Evolutionary conservation across 2,329 filamentous ascomycete species (phyloP).

Genomic region (Paecilomyces fulvus): DNA sequence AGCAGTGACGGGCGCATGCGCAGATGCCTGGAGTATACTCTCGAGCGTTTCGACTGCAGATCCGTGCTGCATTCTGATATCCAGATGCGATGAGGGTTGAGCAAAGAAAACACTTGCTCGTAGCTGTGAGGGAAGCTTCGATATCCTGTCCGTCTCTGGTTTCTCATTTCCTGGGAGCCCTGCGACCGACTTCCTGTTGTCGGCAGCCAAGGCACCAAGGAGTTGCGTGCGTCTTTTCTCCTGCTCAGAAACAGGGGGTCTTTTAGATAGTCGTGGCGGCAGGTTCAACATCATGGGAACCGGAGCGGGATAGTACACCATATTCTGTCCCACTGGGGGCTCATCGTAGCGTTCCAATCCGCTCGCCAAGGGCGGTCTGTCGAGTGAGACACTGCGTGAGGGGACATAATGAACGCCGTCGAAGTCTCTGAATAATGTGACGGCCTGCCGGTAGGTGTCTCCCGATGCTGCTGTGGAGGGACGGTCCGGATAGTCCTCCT

Average conservation of each 20-base stretch:
- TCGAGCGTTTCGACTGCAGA: constrained; percentile 87
- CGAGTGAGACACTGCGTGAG: constrained; percentile 28
- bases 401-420: constrained; percentile 41
- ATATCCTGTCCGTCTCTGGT: constrained; percentile 23
- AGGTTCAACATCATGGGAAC: constrained; percentile 91
- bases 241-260: constrained; percentile 54
- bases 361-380: constrained; percentile 31
- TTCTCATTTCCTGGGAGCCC: constrained; percentile 31
- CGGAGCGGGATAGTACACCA: constrained; percentile 92
- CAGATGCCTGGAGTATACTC: constrained; percentile 83
- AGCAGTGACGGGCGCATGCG: constrained; percentile 75
- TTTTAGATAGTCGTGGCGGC: constrained; percentile 75
- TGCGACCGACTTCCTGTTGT: constrained; percentile 44
- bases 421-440: constrained; percentile 39
- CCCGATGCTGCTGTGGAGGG: constrained; percentile 34
- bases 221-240: constrained; percentile 68
- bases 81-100: constrained; percentile 47
- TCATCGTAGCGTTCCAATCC: constrained; percentile 30
- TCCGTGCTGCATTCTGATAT: constrained; percentile 56
- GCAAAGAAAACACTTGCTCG: constrained; percentile 92
- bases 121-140: constrained; percentile 68
- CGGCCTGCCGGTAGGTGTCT: constrained; percentile 40
- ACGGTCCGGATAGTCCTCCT: constrained; percentile 17
- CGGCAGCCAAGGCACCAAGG: constrained; percentile 53
- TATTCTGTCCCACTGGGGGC: constrained; percentile 57